Conservation (phyloP, 2,329 filamentous ascomycete genomes). For the Pseudopithomyces maydicus region DNA sequence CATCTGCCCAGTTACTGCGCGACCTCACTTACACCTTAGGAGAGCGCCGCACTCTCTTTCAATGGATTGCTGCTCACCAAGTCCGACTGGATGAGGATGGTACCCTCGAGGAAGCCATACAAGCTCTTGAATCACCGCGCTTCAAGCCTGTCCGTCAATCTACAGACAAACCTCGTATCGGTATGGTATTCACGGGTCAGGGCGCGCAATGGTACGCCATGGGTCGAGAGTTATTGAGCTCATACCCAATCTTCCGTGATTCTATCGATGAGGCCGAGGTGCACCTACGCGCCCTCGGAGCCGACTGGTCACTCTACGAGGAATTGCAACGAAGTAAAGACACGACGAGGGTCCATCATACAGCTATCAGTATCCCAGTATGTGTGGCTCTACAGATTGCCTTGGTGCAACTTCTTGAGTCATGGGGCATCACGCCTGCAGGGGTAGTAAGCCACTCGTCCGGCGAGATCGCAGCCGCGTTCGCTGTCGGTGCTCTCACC, state of each 20-base stretch:
- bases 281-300: background rate
- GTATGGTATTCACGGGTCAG: conserved; percentile 36
- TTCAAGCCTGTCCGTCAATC: background rate
- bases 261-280: conserved; percentile 11
- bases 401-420: conserved; percentile 22
- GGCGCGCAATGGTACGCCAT: conserved; percentile 34
- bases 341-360: conserved; percentile 9
- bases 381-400: conserved; percentile 31
- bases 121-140: background rate
- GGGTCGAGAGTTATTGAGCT: conserved; percentile 21
- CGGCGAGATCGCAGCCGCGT: conserved; percentile 33
- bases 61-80: background rate
- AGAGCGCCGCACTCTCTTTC: background rate
- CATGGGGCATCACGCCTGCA: conserved; percentile 13
- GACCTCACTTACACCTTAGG: background rate
- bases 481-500: conserved; percentile 21
- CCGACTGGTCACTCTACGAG: conserved; percentile 3
- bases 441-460: conserved; percentile 28
- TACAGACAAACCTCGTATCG: conserved; percentile 18
- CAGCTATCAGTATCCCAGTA: conserved; percentile 21
- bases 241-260: conserved; percentile 12
- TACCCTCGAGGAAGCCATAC: background rate
- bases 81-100: background rate
- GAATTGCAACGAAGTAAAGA: background rate
- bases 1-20: background rate